Evolutionary conservation across 2,329 filamentous ascomycete species (phyloP).

Genomic region (Colletotrichum sp.): DNA sequence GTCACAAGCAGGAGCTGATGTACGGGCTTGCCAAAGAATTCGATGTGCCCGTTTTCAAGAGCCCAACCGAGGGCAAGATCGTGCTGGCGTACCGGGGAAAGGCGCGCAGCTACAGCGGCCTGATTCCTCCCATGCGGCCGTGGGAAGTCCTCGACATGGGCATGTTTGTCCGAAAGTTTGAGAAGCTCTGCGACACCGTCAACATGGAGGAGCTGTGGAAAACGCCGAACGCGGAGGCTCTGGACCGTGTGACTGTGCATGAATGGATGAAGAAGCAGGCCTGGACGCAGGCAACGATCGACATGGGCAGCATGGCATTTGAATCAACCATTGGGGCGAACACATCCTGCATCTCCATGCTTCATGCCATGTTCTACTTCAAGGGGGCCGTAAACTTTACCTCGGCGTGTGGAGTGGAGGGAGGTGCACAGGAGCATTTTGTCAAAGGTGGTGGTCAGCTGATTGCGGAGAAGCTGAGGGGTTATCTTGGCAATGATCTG

Average conservation of each 20-base stretch:
- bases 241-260: constrained; percentile 9
- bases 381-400: neutral
- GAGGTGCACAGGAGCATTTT: constrained; percentile 15
- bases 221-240: constrained; percentile 6
- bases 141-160: constrained; percentile 16
- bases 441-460: constrained; percentile 12
- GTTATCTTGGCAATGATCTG: neutral
- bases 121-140: constrained; percentile 18
- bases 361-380: constrained; percentile 20
- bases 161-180: neutral
- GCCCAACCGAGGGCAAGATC: constrained; percentile 8
- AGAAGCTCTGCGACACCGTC: constrained; percentile 12
- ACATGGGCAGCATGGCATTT: constrained; percentile 5
- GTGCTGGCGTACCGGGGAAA: constrained; percentile 15
- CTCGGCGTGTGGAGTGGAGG: neutral
- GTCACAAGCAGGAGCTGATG: constrained; percentile 21
- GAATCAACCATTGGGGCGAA: constrained; percentile 11
- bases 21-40: constrained; percentile 15
- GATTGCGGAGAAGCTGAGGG: constrained; percentile 16
- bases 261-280: constrained; percentile 1
- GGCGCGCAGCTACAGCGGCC: constrained; percentile 7
- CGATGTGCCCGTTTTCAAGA: neutral
- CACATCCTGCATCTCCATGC: constrained; percentile 13
- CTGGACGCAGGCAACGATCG: constrained; percentile 1
- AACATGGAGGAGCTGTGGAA: constrained; percentile 14